A percentile compares a stretch with the other conserved stretches of the same genome.
These are phyloP conservation scores for Coemansia sp. DNA, from an alignment of 192 early-diverging fungal species.

Conservation along the genomic window DNA sequence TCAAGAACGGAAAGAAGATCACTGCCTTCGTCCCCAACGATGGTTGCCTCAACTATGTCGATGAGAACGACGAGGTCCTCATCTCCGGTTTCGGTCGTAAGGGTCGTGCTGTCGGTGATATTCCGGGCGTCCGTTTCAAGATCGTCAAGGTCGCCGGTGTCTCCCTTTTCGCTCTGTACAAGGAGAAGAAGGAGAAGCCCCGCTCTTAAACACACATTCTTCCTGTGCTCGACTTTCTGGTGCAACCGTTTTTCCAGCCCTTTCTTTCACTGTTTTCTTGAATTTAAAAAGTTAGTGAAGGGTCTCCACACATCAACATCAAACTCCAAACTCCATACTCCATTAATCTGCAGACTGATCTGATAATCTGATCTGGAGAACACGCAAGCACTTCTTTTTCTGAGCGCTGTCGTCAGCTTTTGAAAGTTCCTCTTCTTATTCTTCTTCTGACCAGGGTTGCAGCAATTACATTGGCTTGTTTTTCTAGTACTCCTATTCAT, in stretches of 20 bases:
- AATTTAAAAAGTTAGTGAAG: slow-evolving; percentile 6
- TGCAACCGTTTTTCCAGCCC: slow-evolving; percentile 12
- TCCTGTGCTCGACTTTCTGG: background rate
- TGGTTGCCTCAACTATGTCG: slow-evolving; percentile 99
- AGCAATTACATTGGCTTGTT: slow-evolving; percentile 8
- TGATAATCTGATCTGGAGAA: slow-evolving; percentile 11
- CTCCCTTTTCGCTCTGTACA: slow-evolving; percentile 97
- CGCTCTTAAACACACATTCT: slow-evolving; percentile 86
- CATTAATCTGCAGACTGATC: background rate
- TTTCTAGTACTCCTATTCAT: slow-evolving; percentile 2
- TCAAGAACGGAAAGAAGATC: slow-evolving; percentile 99
- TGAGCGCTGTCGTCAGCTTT: background rate
- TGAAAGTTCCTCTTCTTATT: too few relatives aligned
- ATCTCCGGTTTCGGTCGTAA: slow-evolving; percentile 99
- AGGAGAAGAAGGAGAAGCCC: slow-evolving; percentile 99
- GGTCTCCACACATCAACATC: too few relatives aligned
- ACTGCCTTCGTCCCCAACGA: slow-evolving; percentile 99
- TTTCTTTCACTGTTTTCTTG: slow-evolving; percentile 1
- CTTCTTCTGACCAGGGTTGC: too few relatives aligned
- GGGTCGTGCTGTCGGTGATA: slow-evolving; percentile 99
- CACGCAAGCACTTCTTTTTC: background rate
- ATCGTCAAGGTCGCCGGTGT: slow-evolving; percentile 99
- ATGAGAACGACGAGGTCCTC: slow-evolving; percentile 99
- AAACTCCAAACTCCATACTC: background rate
- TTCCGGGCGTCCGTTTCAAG: slow-evolving; percentile 99